Conservation (phyloP, 2,329 filamentous ascomycete species). For the Apiospora pterosperma region DNA sequence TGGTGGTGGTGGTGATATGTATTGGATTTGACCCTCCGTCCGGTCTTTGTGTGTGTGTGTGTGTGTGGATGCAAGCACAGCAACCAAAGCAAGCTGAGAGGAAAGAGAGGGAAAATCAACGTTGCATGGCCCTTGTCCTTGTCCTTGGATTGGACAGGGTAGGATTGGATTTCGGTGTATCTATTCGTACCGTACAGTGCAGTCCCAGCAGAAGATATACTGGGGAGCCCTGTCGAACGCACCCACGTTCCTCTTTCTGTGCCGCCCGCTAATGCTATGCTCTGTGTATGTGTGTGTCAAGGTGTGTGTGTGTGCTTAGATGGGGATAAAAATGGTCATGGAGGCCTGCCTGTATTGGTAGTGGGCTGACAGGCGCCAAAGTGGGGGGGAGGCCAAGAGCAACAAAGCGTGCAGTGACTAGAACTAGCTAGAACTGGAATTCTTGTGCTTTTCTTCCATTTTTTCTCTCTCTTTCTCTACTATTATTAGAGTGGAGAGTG, state of each 20-base stretch:
- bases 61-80: not conserved
- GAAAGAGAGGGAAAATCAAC: not conserved
- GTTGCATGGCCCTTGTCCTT: not conserved
- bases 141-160: not conserved
- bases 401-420: not conserved
- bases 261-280: not conserved
- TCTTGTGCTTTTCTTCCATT: not conserved
- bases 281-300: too few species aligned
- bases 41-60: not conserved
- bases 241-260: not conserved
- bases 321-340: not conserved
- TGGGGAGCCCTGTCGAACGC: not conserved
- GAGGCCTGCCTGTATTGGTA: not conserved
- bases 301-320: not conserved
- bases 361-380: not conserved
- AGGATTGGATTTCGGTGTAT: not conserved
- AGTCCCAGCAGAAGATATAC: not conserved
- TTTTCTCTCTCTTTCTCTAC: not conserved
- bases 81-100: not conserved
- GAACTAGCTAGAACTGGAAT: not conserved
- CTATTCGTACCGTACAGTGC: constrained; percentile 1
- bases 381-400: not conserved
- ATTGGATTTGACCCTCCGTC: not conserved
- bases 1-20: not conserved
- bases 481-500: not conserved